A percentile compares a stretch with the other conserved stretches of the same genome.
Conservation (phyloP, 2,329 filamentous ascomycete genomes). For the Clarireedia paspali region DNA sequence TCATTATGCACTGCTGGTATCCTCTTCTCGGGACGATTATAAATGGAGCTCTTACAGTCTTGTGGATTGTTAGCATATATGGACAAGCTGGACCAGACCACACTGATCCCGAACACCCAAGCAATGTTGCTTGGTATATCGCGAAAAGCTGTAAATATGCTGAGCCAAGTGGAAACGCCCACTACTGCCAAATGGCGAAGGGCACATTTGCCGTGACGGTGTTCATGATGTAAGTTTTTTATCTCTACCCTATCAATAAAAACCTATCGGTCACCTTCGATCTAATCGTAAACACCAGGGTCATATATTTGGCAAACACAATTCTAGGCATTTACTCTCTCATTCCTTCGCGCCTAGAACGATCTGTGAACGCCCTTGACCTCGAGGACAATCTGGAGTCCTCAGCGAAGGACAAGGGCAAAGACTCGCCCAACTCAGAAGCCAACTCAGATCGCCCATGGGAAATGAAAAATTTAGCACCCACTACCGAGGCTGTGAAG, state of each 20-base stretch:
- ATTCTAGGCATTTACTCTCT: conserved; percentile 49
- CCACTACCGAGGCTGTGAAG: conserved; percentile 31
- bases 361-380: conserved; percentile 44
- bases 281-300: conserved; percentile 32
- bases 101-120: conserved; percentile 54
- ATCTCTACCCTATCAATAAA: neutral
- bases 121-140: conserved; percentile 67
- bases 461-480: conserved; percentile 49
- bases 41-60: conserved; percentile 47
- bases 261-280: neutral
- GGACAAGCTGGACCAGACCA: conserved; percentile 69
- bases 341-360: conserved; percentile 33
- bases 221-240: conserved; percentile 56
- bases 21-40: conserved; percentile 55
- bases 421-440: conserved; percentile 28
- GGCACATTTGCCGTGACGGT: conserved; percentile 56
- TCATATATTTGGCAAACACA: conserved; percentile 52
- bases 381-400: conserved; percentile 35
- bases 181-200: conserved; percentile 62
- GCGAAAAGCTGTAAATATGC: conserved; percentile 60
- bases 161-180: conserved; percentile 41
- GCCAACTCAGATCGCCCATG: conserved; percentile 40
- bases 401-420: conserved; percentile 8
- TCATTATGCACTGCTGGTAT: conserved; percentile 63
- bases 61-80: conserved; percentile 60